Conservation (phyloP, 1,284 basidiomycete genomes). For the Exobasidium rhododendri region DNA sequence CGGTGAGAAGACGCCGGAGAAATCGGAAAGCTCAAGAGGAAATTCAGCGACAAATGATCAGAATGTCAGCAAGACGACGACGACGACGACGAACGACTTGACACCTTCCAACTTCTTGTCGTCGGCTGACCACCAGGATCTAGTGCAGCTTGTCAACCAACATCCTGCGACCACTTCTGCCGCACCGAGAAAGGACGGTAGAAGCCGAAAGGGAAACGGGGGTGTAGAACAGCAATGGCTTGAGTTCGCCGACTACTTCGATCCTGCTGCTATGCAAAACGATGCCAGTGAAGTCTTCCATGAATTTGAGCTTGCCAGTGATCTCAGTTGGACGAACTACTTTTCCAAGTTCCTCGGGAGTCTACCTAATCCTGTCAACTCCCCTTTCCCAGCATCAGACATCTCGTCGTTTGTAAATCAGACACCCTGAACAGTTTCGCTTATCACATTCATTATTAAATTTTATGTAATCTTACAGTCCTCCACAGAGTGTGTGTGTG, state of each 20-base stretch:
- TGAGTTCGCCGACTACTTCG: background rate
- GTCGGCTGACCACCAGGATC: background rate
- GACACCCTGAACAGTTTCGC: background rate
- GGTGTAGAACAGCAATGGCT: background rate
- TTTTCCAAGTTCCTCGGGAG: conserved; percentile 9
- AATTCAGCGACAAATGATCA: background rate
- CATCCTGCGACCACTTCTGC: background rate
- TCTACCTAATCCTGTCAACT: conserved; percentile 1
- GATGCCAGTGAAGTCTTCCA: background rate
- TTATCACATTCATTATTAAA: too few relatives aligned
- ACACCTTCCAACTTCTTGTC: background rate
- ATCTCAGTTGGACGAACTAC: conserved; percentile 14
- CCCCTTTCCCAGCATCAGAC: background rate
- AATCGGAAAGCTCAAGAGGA: too few relatives aligned
- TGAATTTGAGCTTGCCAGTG: background rate
- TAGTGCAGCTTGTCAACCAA: background rate
- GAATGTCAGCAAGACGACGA: background rate
- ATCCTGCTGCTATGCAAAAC: background rate
- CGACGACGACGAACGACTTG: background rate
- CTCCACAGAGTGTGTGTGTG: too few relatives aligned
- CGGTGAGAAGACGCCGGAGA: too few relatives aligned
- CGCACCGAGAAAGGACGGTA: too few relatives aligned
- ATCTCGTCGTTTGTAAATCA: background rate
- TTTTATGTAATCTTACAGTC: too few relatives aligned
- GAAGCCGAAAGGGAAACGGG: background rate